These are phyloP conservation scores for Candida jianshihensis DNA, from an alignment of 805 yeast genomes.

Conservation along the genomic window DNA sequence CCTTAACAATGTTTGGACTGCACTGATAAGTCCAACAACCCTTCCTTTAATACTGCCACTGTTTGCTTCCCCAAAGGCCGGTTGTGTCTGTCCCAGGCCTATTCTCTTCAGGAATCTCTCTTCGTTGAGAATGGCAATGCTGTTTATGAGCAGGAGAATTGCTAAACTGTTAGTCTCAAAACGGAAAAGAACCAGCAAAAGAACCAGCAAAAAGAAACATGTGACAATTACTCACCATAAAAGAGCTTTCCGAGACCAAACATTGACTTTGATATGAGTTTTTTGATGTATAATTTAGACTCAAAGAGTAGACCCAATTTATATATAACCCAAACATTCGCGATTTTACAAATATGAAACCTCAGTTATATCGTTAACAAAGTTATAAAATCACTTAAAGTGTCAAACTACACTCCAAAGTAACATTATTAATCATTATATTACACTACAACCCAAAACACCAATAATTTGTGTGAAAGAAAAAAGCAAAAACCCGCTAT, in stretches of 20 bases:
- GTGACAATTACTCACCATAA: conserved; percentile 39
- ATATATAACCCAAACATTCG: too few relatives aligned
- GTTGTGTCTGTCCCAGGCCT: conserved; percentile 37
- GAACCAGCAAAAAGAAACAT: too few relatives aligned
- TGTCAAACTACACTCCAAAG: too few relatives aligned
- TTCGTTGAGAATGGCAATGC: conserved; percentile 74
- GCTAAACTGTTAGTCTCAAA: conserved; percentile 16
- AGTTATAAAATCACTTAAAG: too few relatives aligned
- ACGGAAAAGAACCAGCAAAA: too few relatives aligned
- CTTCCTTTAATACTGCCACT: conserved; percentile 49
- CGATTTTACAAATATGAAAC: too few relatives aligned
- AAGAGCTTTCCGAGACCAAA: conserved; percentile 57
- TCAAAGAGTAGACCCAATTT: too few relatives aligned
- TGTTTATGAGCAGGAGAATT: conserved; percentile 52
- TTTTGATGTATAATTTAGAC: too few relatives aligned
- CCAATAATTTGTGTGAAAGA: too few relatives aligned
- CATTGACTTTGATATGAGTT: conserved; percentile 32
- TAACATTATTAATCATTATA: too few relatives aligned
- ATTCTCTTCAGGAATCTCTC: conserved; percentile 71
- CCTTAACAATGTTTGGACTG: conserved; percentile 69
- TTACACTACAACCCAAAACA: background rate
- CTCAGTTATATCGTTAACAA: too few relatives aligned
- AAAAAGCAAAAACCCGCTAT: too few relatives aligned
- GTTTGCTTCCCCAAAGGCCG: conserved; percentile 38
- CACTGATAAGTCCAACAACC: conserved; percentile 58